Evolutionary conservation across 176 grass and related monocot genomes (phyloP).

Genomic region (Musa itinerans): DNA sequence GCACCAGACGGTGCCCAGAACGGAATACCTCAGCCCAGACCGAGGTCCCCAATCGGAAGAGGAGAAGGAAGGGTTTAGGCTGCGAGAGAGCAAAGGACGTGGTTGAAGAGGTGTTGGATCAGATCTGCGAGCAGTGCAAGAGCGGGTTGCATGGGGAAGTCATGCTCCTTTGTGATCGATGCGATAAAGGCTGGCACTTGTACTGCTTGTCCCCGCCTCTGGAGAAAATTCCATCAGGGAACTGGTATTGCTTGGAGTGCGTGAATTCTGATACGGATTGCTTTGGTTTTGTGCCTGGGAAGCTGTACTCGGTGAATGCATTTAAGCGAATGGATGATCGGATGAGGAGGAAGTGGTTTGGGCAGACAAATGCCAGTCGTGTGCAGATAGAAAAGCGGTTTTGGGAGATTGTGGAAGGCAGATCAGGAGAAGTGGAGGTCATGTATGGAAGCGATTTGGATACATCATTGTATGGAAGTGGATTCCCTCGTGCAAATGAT

Average conservation of each 20-base stretch:
- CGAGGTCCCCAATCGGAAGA: conserved; percentile 9
- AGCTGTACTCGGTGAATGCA: conserved; percentile 43
- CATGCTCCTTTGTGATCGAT: conserved; percentile 88
- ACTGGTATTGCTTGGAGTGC: conserved; percentile 88
- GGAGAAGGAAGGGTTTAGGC: conserved; percentile 22
- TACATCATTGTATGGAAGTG: conserved; percentile 82
- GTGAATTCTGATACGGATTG: conserved; percentile 65
- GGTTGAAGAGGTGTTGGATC: conserved; percentile 44
- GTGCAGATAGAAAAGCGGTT: conserved; percentile 82
- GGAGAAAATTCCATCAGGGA: conserved; percentile 49
- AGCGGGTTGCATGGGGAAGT: conserved; percentile 77
- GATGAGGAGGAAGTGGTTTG: conserved; percentile 75
- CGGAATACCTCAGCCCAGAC: conserved; percentile 13
- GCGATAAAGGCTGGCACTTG: conserved; percentile 79
- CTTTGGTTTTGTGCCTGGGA: conserved; percentile 65
- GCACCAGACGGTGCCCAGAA: background rate
- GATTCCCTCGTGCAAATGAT: conserved; percentile 63
- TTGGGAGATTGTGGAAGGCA: conserved; percentile 96
- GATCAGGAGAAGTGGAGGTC: conserved; percentile 66
- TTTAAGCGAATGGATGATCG: conserved; percentile 61
- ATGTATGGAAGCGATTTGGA: conserved; percentile 96
- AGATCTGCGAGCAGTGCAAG: conserved; percentile 84
- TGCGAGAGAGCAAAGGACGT: conserved; percentile 1
- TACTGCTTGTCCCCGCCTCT: conserved; percentile 77
- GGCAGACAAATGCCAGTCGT: conserved; percentile 40